A percentile compares a stretch with the other conserved stretches of the same genome.
phyloP scores from a whole-genome alignment of 805 yeast species.

The Saturnispora silvae region DNA sequence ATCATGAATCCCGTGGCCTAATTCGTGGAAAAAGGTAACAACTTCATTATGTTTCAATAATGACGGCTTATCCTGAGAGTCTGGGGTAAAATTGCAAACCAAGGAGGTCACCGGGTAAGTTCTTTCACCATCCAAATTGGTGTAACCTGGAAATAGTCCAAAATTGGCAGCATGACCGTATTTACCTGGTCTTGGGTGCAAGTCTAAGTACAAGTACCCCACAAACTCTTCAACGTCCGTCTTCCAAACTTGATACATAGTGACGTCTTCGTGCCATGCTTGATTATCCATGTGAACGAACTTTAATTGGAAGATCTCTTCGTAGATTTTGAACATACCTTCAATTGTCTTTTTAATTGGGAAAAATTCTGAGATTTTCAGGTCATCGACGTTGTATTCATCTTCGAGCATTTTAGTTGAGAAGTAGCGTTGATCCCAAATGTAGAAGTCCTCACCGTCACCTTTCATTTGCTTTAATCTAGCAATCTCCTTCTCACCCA shows the following conservation, averaged over 20 bases:
- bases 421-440: constrained; percentile 70
- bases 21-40: constrained; percentile 78
- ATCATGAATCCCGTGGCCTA: constrained; percentile 84
- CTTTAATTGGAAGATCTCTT: constrained; percentile 55
- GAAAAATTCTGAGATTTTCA: constrained; percentile 65
- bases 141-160: constrained; percentile 51
- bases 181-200: constrained; percentile 80
- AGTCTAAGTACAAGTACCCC: constrained; percentile 72
- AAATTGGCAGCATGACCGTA: constrained; percentile 87
- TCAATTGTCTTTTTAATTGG: constrained; percentile 58
- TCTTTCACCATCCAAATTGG: constrained; percentile 37
- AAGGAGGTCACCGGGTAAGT: constrained; percentile 63
- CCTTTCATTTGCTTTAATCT: constrained; percentile 42
- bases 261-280: constrained; percentile 75
- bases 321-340: constrained; percentile 65
- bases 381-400: constrained; percentile 62
- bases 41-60: constrained; percentile 70
- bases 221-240: constrained; percentile 45
- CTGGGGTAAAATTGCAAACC: constrained; percentile 78
- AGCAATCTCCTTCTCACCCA: constrained; percentile 46
- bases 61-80: constrained; percentile 58
- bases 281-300: constrained; percentile 38
- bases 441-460: constrained; percentile 36
- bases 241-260: constrained; percentile 62
- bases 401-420: constrained; percentile 55